These are phyloP conservation scores for Spinacia oleracea DNA, from an alignment of 179 eudicot species.

Conservation along the genomic window DNA sequence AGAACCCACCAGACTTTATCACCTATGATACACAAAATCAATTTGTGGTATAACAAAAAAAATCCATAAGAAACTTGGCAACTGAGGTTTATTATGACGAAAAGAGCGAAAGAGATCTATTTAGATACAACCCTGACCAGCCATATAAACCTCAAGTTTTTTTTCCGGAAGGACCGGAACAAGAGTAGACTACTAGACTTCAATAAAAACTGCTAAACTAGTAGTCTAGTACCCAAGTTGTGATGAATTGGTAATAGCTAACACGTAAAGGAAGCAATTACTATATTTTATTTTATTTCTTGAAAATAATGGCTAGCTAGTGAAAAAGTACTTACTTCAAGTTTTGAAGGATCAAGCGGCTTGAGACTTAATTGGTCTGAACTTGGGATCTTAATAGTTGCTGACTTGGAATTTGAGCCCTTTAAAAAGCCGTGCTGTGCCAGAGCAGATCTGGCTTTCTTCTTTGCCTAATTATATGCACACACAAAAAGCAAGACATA, in stretches of 20 bases:
- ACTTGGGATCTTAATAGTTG: conserved; percentile 60
- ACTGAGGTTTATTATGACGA: background rate
- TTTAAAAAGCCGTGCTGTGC: conserved; percentile 65
- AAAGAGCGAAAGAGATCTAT: background rate
- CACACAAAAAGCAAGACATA: background rate
- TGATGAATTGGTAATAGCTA: no score
- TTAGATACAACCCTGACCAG: background rate
- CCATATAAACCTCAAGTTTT: background rate
- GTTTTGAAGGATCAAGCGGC: conserved; percentile 76
- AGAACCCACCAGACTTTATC: no score
- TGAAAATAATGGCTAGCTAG: background rate
- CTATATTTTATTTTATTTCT: background rate
- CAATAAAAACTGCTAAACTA: background rate
- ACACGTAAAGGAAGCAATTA: background rate
- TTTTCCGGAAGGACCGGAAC: no score
- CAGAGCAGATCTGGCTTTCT: conserved; percentile 61
- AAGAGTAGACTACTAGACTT: background rate
- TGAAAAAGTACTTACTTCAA: conserved; percentile 56
- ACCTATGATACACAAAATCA: no score
- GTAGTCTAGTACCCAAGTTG: no score
- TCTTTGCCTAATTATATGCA: conserved; percentile 56
- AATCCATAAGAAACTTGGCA: no score
- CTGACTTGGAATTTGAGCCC: conserved; percentile 51
- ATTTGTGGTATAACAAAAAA: no score
- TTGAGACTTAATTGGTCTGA: conserved; percentile 68